phyloP scores from a whole-genome alignment of 345 rosid genomes.

The Eucalyptus rudis region DNA sequence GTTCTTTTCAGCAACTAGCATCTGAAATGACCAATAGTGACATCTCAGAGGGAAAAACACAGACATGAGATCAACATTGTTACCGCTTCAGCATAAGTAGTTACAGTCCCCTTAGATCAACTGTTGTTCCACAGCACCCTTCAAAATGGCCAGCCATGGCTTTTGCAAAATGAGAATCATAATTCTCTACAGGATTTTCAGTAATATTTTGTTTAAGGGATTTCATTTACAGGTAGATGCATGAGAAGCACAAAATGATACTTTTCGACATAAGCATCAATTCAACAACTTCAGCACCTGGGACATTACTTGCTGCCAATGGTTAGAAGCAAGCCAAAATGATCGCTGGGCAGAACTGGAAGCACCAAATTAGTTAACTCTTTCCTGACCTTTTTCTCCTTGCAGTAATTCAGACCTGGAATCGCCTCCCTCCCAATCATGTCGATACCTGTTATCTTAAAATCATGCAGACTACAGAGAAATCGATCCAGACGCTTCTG shows the following conservation, averaged over 20 bases:
- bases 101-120: background rate
- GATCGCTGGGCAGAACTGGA: constrained; percentile 95
- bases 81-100: background rate
- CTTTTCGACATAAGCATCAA: background rate
- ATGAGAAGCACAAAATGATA: background rate
- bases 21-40: background rate
- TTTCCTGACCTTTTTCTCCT: constrained; percentile 70
- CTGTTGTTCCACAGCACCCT: background rate
- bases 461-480: constrained; percentile 53
- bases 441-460: constrained; percentile 42
- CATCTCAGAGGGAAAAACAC: background rate
- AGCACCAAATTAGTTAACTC: constrained; percentile 52
- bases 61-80: background rate
- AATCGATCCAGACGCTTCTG: constrained; percentile 75
- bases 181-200: background rate
- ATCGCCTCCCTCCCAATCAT: constrained; percentile 89
- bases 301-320: constrained; percentile 12
- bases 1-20: background rate
- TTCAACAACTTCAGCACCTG: background rate
- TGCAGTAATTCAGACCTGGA: constrained; percentile 48
- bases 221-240: background rate
- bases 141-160: background rate
- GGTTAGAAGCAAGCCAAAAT: constrained; percentile 83
- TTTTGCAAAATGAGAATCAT: background rate
- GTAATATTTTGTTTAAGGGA: background rate